These are phyloP conservation scores for Phalaenopsis equestris DNA, from an alignment of 106 monocot species.

Conservation along the genomic window DNA sequence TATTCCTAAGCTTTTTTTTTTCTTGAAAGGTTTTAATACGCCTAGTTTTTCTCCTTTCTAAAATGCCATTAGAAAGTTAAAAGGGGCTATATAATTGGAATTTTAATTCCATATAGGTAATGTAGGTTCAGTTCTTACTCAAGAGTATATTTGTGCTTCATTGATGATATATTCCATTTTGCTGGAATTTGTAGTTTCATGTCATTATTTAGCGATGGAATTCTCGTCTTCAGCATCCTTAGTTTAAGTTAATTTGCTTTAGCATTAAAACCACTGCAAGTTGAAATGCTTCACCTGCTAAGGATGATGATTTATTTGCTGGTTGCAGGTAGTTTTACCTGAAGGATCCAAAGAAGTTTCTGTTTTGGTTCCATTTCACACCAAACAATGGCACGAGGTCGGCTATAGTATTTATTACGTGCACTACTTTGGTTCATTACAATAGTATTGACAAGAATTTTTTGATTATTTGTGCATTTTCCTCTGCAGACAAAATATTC, in stretches of 20 bases:
- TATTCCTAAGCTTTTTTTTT: background rate
- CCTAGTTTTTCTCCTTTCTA: background rate
- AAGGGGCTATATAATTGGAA: background rate
- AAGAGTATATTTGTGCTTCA: background rate
- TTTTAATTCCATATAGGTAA: background rate
- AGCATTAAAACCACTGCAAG: background rate
- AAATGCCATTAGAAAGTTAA: background rate
- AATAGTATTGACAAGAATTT: background rate
- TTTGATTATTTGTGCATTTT: slow-evolving; percentile 1
- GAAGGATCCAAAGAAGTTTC: slow-evolving; percentile 85
- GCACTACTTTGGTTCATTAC: background rate
- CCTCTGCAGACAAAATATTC: slow-evolving; percentile 66
- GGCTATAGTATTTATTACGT: background rate
- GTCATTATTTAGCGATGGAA: background rate
- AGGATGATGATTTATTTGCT: background rate
- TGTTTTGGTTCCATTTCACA: slow-evolving; percentile 55
- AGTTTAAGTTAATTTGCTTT: background rate
- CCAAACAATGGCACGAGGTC: slow-evolving; percentile 69
- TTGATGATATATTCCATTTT: background rate
- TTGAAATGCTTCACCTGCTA: background rate
- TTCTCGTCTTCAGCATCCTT: background rate
- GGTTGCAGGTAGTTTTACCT: slow-evolving; percentile 84
- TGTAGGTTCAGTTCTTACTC: background rate
- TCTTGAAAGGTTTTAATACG: background rate
- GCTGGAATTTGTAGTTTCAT: slow-evolving; percentile 2